These are phyloP conservation scores for Entomophthora muscae DNA, from an alignment of 371 early-diverging fungal species.

Conservation along the genomic window DNA sequence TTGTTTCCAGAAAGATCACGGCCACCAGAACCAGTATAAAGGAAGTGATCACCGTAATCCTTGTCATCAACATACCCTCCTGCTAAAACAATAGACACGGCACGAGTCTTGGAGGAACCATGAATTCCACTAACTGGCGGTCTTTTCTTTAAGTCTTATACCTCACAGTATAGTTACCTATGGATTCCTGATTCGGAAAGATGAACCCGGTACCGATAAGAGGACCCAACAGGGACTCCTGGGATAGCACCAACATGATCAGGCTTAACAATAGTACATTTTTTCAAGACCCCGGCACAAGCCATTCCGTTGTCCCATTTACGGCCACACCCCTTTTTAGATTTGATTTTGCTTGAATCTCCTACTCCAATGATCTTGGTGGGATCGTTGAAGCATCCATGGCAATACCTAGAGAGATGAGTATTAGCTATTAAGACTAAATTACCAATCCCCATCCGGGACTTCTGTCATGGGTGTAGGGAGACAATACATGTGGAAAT, in stretches of 20 bases:
- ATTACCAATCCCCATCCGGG: constrained; percentile 25
- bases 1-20: constrained; percentile 23
- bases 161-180: constrained; percentile 13
- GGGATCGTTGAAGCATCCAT: constrained; percentile 24
- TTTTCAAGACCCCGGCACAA: constrained; percentile 20
- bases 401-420: constrained; percentile 23
- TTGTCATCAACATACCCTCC: constrained; percentile 31
- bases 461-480: constrained; percentile 16
- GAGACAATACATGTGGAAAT: constrained; percentile 30
- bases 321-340: constrained; percentile 21
- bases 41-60: constrained; percentile 33
- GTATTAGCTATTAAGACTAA: not conserved
- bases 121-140: constrained; percentile 29
- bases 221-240: constrained; percentile 34
- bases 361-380: constrained; percentile 19
- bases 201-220: constrained; percentile 23
- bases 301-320: constrained; percentile 32
- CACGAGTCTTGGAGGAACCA: constrained; percentile 21
- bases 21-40: constrained; percentile 35
- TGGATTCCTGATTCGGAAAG: constrained; percentile 32
- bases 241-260: constrained; percentile 35
- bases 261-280: constrained; percentile 23
- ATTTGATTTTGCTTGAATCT: constrained; percentile 20
- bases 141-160: constrained; percentile 7
- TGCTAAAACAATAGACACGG: constrained; percentile 30